Evolutionary conservation across 441 rosid genomes (phyloP).

Genomic region (Eutrema salsugineum): DNA sequence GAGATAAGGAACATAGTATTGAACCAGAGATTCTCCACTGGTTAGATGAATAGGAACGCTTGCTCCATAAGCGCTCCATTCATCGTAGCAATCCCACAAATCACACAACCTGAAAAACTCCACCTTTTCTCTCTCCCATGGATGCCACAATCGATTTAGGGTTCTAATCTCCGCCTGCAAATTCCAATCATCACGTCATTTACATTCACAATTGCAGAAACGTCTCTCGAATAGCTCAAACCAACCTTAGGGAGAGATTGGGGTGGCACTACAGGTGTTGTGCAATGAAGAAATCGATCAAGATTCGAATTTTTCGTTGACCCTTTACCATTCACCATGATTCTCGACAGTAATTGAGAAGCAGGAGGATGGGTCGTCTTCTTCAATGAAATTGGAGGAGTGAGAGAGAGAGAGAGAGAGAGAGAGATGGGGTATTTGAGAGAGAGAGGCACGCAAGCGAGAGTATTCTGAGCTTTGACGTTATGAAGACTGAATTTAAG

Average conservation of each 20-base stretch:
- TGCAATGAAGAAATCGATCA: constrained; percentile 70
- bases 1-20: constrained; percentile 89
- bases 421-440: neutral
- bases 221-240: neutral
- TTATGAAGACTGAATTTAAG: constrained; percentile 14
- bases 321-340: constrained; percentile 57
- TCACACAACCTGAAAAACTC: constrained; percentile 65
- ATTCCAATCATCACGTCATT: neutral
- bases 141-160: constrained; percentile 77
- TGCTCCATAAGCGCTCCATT: constrained; percentile 98
- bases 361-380: constrained; percentile 5
- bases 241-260: constrained; percentile 49
- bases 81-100: constrained; percentile 84
- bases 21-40: constrained; percentile 64
- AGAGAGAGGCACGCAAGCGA: constrained; percentile 5
- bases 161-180: constrained; percentile 67
- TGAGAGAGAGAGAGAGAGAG: too few relatives aligned
- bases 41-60: constrained; percentile 63
- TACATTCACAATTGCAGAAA: neutral
- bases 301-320: constrained; percentile 67
- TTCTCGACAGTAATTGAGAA: constrained; percentile 13
- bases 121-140: constrained; percentile 76
- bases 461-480: constrained; percentile 22
- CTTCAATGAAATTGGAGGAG: neutral
- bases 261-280: constrained; percentile 63